A percentile compares a stretch with the other conserved stretches of the same genome.
Conservation (phyloP, 768 basidiomycete genomes). For the Tylopilus plumbeoviolaceoides region DNA sequence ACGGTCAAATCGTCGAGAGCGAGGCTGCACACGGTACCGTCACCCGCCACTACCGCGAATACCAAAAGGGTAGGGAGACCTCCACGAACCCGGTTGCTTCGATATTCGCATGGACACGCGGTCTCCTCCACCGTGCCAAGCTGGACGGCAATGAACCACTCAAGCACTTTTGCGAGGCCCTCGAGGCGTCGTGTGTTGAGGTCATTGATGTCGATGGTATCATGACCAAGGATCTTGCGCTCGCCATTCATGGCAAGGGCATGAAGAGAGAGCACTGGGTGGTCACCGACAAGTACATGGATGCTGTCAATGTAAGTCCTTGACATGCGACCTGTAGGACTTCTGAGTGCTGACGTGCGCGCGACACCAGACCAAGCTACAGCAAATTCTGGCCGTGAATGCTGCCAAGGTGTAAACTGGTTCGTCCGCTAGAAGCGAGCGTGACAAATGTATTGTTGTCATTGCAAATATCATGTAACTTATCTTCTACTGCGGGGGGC, state of each 20-base stretch:
- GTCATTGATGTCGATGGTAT: conserved; percentile 85
- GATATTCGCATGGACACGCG: conserved; percentile 98
- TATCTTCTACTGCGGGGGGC: conserved; percentile 6
- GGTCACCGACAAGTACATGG: conserved; percentile 91
- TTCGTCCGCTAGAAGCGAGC: not conserved
- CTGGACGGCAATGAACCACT: conserved; percentile 80
- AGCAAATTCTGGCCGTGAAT: conserved; percentile 39
- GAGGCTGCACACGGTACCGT: conserved; percentile 98
- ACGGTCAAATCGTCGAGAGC: conserved; percentile 87
- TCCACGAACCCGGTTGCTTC: conserved; percentile 98
- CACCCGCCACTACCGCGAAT: conserved; percentile 95
- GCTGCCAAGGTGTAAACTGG: conserved; percentile 18
- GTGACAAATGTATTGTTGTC: conserved; percentile 14
- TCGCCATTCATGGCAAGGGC: conserved; percentile 87
- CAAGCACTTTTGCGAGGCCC: conserved; percentile 64
- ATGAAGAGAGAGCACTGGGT: conserved; percentile 97
- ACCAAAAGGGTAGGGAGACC: conserved; percentile 96
- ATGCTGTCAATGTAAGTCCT: conserved; percentile 77
- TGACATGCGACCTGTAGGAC: not conserved
- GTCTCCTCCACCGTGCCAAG: conserved; percentile 88
- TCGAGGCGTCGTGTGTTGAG: conserved; percentile 88
- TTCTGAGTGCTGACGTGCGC: conserved; percentile 12
- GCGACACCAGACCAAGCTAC: conserved; percentile 37
- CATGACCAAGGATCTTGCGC: conserved; percentile 97
- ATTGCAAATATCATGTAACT: conserved; percentile 1